phyloP scores from a whole-genome alignment of 305 asterid species.

The Fraxinus paxiana region DNA sequence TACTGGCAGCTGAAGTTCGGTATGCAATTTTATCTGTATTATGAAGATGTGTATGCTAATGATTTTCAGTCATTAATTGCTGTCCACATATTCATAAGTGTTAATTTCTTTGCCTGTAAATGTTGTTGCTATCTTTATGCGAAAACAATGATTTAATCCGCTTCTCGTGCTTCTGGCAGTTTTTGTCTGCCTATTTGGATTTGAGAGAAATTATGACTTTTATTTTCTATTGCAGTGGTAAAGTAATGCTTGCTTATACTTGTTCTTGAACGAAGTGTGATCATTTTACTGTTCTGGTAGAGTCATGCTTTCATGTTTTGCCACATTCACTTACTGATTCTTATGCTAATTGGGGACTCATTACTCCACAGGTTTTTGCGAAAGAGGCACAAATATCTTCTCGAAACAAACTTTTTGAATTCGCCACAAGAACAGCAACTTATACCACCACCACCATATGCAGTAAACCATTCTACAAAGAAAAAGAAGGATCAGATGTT shows the following conservation, averaged over 20 bases:
- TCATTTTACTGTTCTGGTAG: not conserved
- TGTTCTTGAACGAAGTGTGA: not conserved
- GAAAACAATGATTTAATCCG: not conserved
- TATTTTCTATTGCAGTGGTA: not conserved
- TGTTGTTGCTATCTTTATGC: not conserved
- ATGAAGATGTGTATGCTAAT: not conserved
- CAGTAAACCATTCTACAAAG: conserved; percentile 28
- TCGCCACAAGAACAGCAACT: conserved; percentile 30
- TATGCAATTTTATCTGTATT: conserved; percentile 28
- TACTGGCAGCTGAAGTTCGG: conserved; percentile 75
- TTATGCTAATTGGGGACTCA: conserved; percentile 1
- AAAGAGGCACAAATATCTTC: conserved; percentile 45
- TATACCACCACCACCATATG: conserved; percentile 13
- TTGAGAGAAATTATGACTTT: not conserved
- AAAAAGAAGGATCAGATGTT: conserved; percentile 27
- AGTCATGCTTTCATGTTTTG: not conserved
- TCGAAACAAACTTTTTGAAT: conserved; percentile 31
- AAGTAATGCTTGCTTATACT: not conserved
- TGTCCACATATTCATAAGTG: not conserved
- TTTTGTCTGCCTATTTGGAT: not conserved
- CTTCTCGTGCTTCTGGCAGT: not conserved
- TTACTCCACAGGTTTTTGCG: conserved; percentile 56
- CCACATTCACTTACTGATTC: not conserved
- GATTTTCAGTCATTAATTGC: not conserved
- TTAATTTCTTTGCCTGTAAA: not conserved